A percentile compares a stretch with the other conserved stretches of the same genome.
Conservation (phyloP, 2,329 filamentous ascomycete species). For the Ustulina deusta region DNA sequence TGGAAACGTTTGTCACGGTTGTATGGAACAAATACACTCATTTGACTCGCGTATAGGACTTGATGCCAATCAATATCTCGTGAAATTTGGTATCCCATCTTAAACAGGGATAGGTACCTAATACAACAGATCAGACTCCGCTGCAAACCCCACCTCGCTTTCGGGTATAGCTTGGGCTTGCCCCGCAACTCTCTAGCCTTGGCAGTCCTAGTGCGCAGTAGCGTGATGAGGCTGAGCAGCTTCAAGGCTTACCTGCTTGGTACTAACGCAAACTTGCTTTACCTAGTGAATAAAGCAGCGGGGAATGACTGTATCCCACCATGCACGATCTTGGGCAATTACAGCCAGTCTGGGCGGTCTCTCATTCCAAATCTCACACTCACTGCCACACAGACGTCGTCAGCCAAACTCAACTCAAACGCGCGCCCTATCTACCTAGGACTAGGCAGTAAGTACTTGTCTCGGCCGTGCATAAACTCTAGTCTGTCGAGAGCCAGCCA, state of each 20-base stretch:
- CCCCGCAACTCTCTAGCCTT: too few relatives aligned
- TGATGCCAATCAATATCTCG: background rate
- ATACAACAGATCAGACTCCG: too few relatives aligned
- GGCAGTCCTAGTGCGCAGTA: too few relatives aligned
- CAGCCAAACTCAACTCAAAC: background rate
- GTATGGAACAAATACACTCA: slow-evolving; percentile 24
- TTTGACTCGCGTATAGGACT: background rate
- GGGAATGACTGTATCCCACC: background rate
- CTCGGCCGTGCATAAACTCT: background rate
- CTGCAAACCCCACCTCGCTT: too few relatives aligned
- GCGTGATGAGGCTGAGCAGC: slow-evolving; percentile 4
- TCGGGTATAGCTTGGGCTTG: too few relatives aligned
- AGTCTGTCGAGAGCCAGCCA: background rate
- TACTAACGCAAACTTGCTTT: background rate
- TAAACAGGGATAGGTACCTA: too few relatives aligned
- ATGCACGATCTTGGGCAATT: slow-evolving; percentile 7
- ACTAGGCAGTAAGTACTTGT: background rate
- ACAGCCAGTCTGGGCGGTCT: slow-evolving; percentile 29
- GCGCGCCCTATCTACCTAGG: background rate
- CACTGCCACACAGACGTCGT: slow-evolving; percentile 28
- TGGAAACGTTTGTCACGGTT: background rate
- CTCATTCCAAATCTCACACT: slow-evolving; percentile 31
- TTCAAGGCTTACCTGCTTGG: background rate
- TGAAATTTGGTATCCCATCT: too few relatives aligned
- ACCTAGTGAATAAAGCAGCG: background rate